Percentiles rank a stretch among this genome's conserved stretches.
phyloP scores from a whole-genome alignment of 225 moss, liverwort and hornwort species.

The Lunularia cruciata region DNA sequence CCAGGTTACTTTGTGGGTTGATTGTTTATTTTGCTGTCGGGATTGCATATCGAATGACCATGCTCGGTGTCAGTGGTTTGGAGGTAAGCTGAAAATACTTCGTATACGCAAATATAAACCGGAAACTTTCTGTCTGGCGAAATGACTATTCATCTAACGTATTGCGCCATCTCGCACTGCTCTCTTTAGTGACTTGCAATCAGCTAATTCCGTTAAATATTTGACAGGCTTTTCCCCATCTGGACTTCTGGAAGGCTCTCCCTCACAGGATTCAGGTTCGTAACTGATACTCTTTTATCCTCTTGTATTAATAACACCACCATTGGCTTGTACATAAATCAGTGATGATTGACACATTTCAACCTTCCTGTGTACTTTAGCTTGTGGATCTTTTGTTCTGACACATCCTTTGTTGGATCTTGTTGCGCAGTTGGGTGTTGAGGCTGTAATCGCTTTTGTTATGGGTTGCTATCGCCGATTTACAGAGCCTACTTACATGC shows the following conservation, averaged over 20 bases:
- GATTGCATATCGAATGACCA: conserved; percentile 86
- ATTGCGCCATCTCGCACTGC: neutral
- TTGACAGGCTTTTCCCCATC: conserved; percentile 78
- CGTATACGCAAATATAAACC: neutral
- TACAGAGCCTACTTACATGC: conserved; percentile 69
- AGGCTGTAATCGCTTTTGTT: conserved; percentile 44
- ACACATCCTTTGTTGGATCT: neutral
- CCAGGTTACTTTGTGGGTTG: conserved; percentile 70
- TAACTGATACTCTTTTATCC: neutral
- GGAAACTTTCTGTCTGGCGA: too few species aligned
- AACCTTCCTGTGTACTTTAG: neutral
- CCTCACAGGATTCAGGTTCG: conserved; percentile 76
- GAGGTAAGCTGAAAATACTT: conserved; percentile 52
- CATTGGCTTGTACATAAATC: neutral
- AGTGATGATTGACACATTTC: neutral
- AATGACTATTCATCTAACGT: too few species aligned
- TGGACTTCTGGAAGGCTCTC: conserved; percentile 77
- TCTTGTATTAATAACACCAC: too few species aligned
- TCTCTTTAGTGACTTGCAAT: neutral
- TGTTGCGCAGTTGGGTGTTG: conserved; percentile 33
- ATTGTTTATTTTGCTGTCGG: conserved; percentile 91
- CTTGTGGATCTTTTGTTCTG: too few species aligned
- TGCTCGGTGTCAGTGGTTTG: conserved; percentile 84
- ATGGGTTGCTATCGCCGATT: conserved; percentile 62
- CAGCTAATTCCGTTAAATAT: conserved; percentile 3